Evolutionary conservation across 2,329 filamentous ascomycete species (phyloP).

Genomic region (Ascochyta koolunga): DNA sequence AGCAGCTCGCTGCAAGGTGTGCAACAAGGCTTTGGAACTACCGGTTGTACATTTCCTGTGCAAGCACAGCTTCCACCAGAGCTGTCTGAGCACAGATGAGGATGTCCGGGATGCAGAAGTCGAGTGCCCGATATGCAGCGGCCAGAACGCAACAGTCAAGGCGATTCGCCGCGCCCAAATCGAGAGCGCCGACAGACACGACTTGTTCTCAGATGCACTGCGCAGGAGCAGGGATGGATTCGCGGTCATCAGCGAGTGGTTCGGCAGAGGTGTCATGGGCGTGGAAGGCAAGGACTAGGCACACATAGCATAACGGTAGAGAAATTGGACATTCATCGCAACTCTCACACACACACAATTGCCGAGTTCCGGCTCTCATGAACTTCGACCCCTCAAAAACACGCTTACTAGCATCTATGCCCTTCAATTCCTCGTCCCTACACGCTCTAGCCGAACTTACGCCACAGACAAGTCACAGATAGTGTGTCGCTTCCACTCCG

Average conservation of each 20-base stretch:
- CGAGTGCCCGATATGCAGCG: slow-evolving; percentile 86
- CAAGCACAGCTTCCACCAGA: slow-evolving; percentile 95
- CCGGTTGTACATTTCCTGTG: slow-evolving; percentile 95
- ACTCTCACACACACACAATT: too few species aligned
- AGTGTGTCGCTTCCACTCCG: too few species aligned
- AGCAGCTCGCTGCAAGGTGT: slow-evolving; percentile 84
- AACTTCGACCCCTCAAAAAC: too few species aligned
- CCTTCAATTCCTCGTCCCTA: too few species aligned
- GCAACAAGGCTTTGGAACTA: slow-evolving; percentile 77
- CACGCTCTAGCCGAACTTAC: too few species aligned
- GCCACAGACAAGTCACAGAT: too few species aligned
- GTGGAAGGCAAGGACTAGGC: slow-evolving; percentile 43
- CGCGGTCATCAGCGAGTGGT: slow-evolving; percentile 92
- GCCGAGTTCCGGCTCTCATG: too few species aligned
- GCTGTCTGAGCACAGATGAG: slow-evolving; percentile 73
- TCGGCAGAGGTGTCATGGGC: slow-evolving; percentile 89
- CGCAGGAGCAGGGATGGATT: slow-evolving; percentile 81
- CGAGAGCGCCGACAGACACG: slow-evolving; percentile 84
- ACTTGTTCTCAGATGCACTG: slow-evolving; percentile 83
- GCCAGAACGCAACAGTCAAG: slow-evolving; percentile 84
- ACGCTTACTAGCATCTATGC: too few species aligned
- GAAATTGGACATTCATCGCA: slow-evolving; percentile 8
- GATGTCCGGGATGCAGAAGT: slow-evolving; percentile 67
- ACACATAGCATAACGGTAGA: slow-evolving; percentile 2
- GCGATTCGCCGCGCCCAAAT: slow-evolving; percentile 86